Percentiles rank a stretch among this genome's conserved stretches.
Conservation (phyloP, 2,329 filamentous ascomycete species). For the Microsporum ferrugineum region DNA sequence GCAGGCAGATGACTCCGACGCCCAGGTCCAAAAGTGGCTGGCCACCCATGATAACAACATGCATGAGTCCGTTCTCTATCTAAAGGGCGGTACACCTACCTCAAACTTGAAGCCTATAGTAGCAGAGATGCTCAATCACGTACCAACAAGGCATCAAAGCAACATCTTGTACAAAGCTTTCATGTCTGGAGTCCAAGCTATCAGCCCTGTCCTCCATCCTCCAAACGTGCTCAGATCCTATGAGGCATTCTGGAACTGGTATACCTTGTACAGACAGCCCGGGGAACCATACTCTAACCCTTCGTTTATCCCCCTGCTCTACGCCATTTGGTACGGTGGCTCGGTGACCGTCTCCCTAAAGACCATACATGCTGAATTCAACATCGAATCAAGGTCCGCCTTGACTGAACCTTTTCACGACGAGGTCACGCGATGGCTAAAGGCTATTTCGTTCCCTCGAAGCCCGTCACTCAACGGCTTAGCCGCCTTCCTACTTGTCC, state of each 20-base stretch:
- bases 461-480: slow-evolving; percentile 37
- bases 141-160: slow-evolving; percentile 36
- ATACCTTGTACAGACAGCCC: slow-evolving; percentile 28
- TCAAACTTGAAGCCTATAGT: slow-evolving; percentile 25
- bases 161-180: slow-evolving; percentile 38
- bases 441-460: slow-evolving; percentile 35
- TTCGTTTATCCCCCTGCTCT: slow-evolving; percentile 35
- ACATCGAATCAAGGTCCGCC: slow-evolving; percentile 24
- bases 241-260: slow-evolving; percentile 37
- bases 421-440: slow-evolving; percentile 34
- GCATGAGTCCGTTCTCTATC: slow-evolving; percentile 11
- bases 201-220: slow-evolving; percentile 36
- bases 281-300: slow-evolving; percentile 29
- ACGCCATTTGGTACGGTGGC: slow-evolving; percentile 40
- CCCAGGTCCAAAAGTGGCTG: neutral
- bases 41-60: neutral
- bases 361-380: slow-evolving; percentile 32
- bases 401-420: slow-evolving; percentile 32
- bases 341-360: slow-evolving; percentile 35
- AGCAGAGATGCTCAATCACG: slow-evolving; percentile 31
- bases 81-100: slow-evolving; percentile 25
- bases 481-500: slow-evolving; percentile 37
- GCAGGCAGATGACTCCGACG: neutral
- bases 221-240: slow-evolving; percentile 33
- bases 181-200: slow-evolving; percentile 37